phyloP scores from a whole-genome alignment of 768 basidiomycete genomes.

The Asterophora lycoperdoides region DNA sequence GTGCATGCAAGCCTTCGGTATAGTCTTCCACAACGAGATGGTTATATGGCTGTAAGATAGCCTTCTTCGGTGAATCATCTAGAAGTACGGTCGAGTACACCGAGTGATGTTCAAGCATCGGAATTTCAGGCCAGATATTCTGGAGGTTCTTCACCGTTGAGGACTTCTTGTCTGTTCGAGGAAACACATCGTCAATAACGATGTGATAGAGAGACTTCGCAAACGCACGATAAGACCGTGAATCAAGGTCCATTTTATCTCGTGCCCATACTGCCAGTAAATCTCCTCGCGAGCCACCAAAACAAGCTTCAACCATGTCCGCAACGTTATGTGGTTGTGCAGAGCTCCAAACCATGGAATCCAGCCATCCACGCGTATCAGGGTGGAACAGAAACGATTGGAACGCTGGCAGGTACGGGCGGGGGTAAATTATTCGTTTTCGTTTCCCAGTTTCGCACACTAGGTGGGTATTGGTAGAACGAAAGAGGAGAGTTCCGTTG shows the following conservation, averaged over 20 bases:
- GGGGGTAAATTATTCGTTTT: too few species aligned
- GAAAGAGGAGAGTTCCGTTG: neutral
- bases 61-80: slow-evolving; percentile 49
- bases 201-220: neutral
- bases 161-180: neutral
- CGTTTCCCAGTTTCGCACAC: too few species aligned
- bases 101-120: slow-evolving; percentile 27
- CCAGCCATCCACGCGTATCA: slow-evolving; percentile 56
- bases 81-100: slow-evolving; percentile 38
- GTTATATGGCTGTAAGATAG: slow-evolving; percentile 67
- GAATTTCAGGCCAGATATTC: neutral
- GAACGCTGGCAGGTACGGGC: too few species aligned
- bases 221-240: too few species aligned
- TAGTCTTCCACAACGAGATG: slow-evolving; percentile 76
- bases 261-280: slow-evolving; percentile 72
- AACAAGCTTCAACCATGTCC: slow-evolving; percentile 64
- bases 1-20: slow-evolving; percentile 20
- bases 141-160: neutral
- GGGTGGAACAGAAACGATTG: slow-evolving; percentile 43
- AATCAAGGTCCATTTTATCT: slow-evolving; percentile 58
- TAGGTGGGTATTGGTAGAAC: neutral
- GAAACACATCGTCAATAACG: neutral
- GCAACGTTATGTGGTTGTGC: slow-evolving; percentile 73
- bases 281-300: slow-evolving; percentile 36
- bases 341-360: slow-evolving; percentile 84